phyloP scores from a whole-genome alignment of 495 filamentous ascomycete species.

The Annulohypoxylon bovei region DNA sequence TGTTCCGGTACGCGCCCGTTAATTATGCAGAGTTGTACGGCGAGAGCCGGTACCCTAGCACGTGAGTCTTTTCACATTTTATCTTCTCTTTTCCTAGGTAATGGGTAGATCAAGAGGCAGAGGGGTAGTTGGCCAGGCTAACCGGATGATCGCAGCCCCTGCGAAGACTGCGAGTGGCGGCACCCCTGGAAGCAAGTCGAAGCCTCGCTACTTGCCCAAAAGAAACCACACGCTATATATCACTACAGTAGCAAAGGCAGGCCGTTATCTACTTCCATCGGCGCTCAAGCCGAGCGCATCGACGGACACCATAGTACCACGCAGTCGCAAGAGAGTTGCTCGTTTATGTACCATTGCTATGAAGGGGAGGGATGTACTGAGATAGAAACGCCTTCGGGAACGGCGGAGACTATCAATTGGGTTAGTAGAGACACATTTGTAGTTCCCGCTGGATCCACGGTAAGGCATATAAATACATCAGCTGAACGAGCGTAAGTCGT shows the following conservation, averaged over 20 bases:
- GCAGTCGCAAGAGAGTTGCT: neutral
- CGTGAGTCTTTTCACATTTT: neutral
- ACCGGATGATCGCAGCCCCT: neutral
- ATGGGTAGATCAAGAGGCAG: neutral
- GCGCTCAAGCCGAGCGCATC: neutral
- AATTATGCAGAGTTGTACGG: neutral
- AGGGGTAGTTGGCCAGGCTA: neutral
- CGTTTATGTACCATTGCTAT: neutral
- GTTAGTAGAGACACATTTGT: neutral
- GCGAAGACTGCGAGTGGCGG: conserved; percentile 3
- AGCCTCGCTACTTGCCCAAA: neutral
- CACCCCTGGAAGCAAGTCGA: neutral
- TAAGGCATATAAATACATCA: neutral
- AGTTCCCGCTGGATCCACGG: neutral
- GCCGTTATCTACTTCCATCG: neutral
- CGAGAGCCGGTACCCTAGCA: conserved; percentile 5
- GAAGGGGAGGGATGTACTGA: neutral
- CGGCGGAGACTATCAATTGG: neutral
- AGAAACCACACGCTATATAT: neutral
- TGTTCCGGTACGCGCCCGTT: neutral
- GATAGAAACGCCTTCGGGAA: neutral
- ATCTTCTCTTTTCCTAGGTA: neutral
- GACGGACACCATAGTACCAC: neutral
- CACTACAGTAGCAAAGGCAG: neutral
- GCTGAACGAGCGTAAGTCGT: neutral